Percentiles rank a stretch among this genome's conserved stretches.
Conservation (phyloP, 2,329 filamentous ascomycete genomes). For the Phialophora chinensis region DNA sequence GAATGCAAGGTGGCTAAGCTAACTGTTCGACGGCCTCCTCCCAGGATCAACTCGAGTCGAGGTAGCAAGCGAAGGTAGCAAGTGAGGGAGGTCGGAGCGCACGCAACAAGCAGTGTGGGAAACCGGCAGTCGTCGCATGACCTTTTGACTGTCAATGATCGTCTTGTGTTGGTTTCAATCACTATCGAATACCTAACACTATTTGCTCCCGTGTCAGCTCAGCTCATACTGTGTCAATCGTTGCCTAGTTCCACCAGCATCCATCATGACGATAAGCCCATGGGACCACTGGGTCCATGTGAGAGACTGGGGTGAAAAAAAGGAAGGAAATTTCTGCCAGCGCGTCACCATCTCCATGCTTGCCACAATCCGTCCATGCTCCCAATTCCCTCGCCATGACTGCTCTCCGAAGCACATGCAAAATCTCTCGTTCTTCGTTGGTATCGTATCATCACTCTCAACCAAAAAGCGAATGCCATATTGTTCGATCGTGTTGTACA, state of each 20-base stretch:
- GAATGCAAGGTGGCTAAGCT: neutral
- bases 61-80: neutral
- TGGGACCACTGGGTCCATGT: neutral
- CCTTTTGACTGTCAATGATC: slow-evolving; percentile 3
- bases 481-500: slow-evolving; percentile 36
- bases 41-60: neutral
- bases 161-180: slow-evolving; percentile 15
- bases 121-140: neutral
- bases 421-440: slow-evolving; percentile 26
- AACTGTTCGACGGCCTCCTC: neutral
- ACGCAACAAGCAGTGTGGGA: neutral
- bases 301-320: slow-evolving; percentile 12
- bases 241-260: slow-evolving; percentile 17
- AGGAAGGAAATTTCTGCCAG: slow-evolving; percentile 18
- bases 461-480: slow-evolving; percentile 35
- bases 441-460: slow-evolving; percentile 35
- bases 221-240: slow-evolving; percentile 22
- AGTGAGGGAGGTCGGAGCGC: neutral
- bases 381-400: slow-evolving; percentile 30
- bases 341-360: slow-evolving; percentile 23
- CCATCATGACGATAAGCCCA: neutral
- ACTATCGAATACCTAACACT: slow-evolving; percentile 8
- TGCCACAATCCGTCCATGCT: slow-evolving; percentile 35
- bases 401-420: slow-evolving; percentile 34
- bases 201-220: slow-evolving; percentile 7